Percentiles rank a stretch among this genome's conserved stretches.
These are phyloP conservation scores for Flaveria sonorensis DNA, from an alignment of 129 eudicot genomes.

Conservation along the genomic window DNA sequence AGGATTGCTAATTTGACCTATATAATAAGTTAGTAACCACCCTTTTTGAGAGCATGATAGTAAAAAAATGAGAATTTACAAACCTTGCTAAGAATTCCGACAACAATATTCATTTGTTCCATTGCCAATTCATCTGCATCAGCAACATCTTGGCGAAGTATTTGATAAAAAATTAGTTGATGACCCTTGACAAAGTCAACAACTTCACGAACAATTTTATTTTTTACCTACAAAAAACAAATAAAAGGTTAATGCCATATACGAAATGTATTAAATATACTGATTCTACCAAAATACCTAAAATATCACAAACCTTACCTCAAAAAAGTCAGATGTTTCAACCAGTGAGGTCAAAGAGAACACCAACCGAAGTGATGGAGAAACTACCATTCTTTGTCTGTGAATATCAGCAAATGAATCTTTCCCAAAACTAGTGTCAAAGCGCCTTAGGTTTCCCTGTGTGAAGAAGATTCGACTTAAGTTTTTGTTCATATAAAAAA, in stretches of 20 bases:
- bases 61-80: background rate
- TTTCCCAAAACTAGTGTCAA: conserved; percentile 53
- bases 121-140: conserved; percentile 74
- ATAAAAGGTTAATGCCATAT: background rate
- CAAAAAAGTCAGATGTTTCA: conserved; percentile 76
- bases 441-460: conserved; percentile 69
- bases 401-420: conserved; percentile 56
- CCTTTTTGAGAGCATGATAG: background rate
- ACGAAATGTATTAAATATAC: background rate
- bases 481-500: background rate
- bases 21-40: background rate
- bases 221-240: conserved; percentile 63
- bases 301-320: conserved; percentile 46
- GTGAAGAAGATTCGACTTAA: background rate
- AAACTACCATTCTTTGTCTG: conserved; percentile 66
- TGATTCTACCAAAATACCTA: background rate
- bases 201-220: conserved; percentile 92
- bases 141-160: conserved; percentile 69
- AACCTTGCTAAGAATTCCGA: conserved; percentile 95
- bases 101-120: conserved; percentile 90
- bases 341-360: conserved; percentile 89
- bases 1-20: background rate
- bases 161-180: conserved; percentile 73
- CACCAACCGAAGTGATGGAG: conserved; percentile 83
- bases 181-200: conserved; percentile 84